Evolutionary conservation across 805 yeast genomes (phyloP), one percentile per base, ranked within the genome.

Genomic region (Wilhelminamyces savonicus): DNA sequence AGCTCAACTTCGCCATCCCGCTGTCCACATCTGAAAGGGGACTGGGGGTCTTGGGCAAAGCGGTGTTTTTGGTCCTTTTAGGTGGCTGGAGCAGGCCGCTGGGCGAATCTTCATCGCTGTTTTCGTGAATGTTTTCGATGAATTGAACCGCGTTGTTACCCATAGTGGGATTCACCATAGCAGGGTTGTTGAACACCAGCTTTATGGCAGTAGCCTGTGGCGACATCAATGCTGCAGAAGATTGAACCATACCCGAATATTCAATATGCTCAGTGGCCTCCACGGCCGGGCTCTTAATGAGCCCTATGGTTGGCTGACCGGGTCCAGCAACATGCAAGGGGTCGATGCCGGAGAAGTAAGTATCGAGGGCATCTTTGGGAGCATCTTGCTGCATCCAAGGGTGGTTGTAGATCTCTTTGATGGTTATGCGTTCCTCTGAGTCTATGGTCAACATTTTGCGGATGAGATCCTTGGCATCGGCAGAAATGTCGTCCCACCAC

Each of bases 401-500:
- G 51, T 83, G 88, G 12, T 63, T 52, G 42, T 82, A 61, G 17
- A 83, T 62, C 37, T 82, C 78, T 27, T 78, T 78, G 25, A 82
- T 70, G 2, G 82, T 73, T 40, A 78, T 81, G 44, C 94, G 65
- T 30, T 68, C 69, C 9, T 63, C 62, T 1, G 92, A 88, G 50
- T 83, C 76, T 11, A 80, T 81, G 16, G 79, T 78, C 39, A 83
- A 61, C 52, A 83, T 64, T 44, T 72, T 76, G 4, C 71, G 56
- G 10, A 83, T 83, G 44, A 83, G 69, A 43, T 71, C 70, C 47
- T 82, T 83, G 16, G 87, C 88, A 21, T 77, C 85, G 23, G 51
- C 56, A 29, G 80, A 69, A 21, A 83, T 79, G 50, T 83, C 94
- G 54, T 82, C 92, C 85, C 92, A 83, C 94, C 94, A 83, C 2